Conservation (phyloP, 2,329 filamentous ascomycete species). For the Teratosphaeriaceae sp. region DNA sequence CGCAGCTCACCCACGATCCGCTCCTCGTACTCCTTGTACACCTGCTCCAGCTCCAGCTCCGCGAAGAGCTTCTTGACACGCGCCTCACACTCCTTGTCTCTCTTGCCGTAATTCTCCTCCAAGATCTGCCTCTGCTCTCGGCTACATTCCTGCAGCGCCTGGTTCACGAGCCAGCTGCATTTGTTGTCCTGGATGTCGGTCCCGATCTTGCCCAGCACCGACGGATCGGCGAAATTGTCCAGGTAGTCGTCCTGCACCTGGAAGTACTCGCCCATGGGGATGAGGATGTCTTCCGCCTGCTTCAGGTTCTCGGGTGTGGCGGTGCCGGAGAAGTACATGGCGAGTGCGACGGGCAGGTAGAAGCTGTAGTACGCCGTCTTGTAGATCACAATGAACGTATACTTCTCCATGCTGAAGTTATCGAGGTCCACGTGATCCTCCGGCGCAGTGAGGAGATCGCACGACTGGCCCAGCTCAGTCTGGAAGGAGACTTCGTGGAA, state of each 20-base stretch:
- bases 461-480: constrained; percentile 91
- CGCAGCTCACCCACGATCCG: constrained; percentile 72
- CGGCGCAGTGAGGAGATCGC: constrained; percentile 90
- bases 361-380: constrained; percentile 99
- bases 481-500: constrained; percentile 94
- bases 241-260: constrained; percentile 99
- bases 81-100: constrained; percentile 76
- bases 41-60: constrained; percentile 74
- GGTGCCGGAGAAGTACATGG: constrained; percentile 75
- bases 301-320: constrained; percentile 86
- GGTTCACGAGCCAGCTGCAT: constrained; percentile 97
- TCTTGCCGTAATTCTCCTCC: constrained; percentile 89
- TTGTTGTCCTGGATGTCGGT: constrained; percentile 99
- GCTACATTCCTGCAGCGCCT: constrained; percentile 72
- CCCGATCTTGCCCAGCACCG: constrained; percentile 94
- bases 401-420: constrained; percentile 95
- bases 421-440: constrained; percentile 88
- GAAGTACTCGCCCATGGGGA: constrained; percentile 98
- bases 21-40: constrained; percentile 88
- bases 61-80: constrained; percentile 83
- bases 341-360: constrained; percentile 91
- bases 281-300: constrained; percentile 83
- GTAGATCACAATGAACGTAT: constrained; percentile 97
- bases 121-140: constrained; percentile 83
- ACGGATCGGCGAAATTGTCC: constrained; percentile 90